A percentile compares a stretch with the other conserved stretches of the same genome.
Evolutionary conservation across 257 asterid species (phyloP).

Genomic region (Cinchona pubescens): DNA sequence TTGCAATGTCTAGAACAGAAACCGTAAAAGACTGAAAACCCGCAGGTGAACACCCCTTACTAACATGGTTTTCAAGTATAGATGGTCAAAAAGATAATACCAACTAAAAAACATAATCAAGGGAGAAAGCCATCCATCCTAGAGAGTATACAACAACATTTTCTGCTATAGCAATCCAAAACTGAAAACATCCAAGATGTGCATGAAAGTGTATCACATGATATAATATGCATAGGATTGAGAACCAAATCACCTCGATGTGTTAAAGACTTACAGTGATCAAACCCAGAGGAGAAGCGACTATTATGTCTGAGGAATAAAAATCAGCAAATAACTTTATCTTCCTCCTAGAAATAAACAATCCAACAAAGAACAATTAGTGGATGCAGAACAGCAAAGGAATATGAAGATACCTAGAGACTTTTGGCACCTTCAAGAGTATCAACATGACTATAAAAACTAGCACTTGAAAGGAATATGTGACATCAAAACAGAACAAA

Average conservation of each 20-base stretch:
- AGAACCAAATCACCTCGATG: not conserved
- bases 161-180: not conserved
- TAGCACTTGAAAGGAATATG: no score
- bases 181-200: not conserved
- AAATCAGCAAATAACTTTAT: constrained; percentile 72
- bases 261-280: constrained; percentile 56
- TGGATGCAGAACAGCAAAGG: not conserved
- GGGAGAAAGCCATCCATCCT: not conserved
- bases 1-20: no score
- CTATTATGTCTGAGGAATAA: constrained; percentile 83
- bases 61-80: not conserved
- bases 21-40: no score
- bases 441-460: not conserved
- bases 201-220: not conserved
- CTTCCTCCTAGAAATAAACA: constrained; percentile 47
- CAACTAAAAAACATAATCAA: not conserved
- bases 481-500: not conserved
- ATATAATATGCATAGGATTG: not conserved
- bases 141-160: not conserved
- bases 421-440: not conserved
- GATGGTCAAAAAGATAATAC: not conserved
- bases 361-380: constrained; percentile 1
- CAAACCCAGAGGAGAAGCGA: constrained; percentile 94
- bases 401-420: not conserved
- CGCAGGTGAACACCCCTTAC: not conserved